Percentiles rank a stretch among this genome's conserved stretches.
These are phyloP conservation scores for Trichomonascaceae sp. DNA, from an alignment of 1,139 yeast genomes.

Conservation along the genomic window DNA sequence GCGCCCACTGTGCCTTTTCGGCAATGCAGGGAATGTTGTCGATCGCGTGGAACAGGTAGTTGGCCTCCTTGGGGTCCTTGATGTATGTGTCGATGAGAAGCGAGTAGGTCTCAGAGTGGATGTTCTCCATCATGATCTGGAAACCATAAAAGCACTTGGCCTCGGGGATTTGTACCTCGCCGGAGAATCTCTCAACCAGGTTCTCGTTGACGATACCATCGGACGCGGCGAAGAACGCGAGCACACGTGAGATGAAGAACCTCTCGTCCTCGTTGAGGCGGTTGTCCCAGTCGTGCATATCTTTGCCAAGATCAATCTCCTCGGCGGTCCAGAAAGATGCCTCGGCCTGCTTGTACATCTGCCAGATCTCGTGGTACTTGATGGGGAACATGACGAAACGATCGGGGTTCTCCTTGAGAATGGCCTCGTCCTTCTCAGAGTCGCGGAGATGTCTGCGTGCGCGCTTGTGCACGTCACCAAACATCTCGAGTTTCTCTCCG, in stretches of 20 bases:
- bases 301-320: constrained; percentile 93
- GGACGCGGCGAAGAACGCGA: constrained; percentile 97
- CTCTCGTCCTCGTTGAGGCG: constrained; percentile 78
- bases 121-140: constrained; percentile 99
- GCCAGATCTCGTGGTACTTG: constrained; percentile 97
- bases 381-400: constrained; percentile 95
- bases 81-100: constrained; percentile 86
- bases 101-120: constrained; percentile 95
- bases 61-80: constrained; percentile 87
- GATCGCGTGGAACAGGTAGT: constrained; percentile 81
- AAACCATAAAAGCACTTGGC: constrained; percentile 98
- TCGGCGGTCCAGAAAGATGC: constrained; percentile 99
- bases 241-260: constrained; percentile 75
- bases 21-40: constrained; percentile 88
- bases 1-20: constrained; percentile 97
- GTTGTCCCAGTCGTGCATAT: constrained; percentile 79
- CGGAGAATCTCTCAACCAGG: constrained; percentile 90
- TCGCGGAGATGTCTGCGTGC: constrained; percentile 38
- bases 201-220: constrained; percentile 97
- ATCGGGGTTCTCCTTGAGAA: constrained; percentile 71
- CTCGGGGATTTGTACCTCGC: constrained; percentile 95
- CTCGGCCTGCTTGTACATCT: constrained; percentile 96
- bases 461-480: constrained; percentile 2
- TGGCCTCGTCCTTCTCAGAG: constrained; percentile 77
- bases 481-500: constrained; percentile 5